These are phyloP conservation scores for Thelephora ganbajun DNA, from an alignment of 768 basidiomycete genomes.

Conservation along the genomic window DNA sequence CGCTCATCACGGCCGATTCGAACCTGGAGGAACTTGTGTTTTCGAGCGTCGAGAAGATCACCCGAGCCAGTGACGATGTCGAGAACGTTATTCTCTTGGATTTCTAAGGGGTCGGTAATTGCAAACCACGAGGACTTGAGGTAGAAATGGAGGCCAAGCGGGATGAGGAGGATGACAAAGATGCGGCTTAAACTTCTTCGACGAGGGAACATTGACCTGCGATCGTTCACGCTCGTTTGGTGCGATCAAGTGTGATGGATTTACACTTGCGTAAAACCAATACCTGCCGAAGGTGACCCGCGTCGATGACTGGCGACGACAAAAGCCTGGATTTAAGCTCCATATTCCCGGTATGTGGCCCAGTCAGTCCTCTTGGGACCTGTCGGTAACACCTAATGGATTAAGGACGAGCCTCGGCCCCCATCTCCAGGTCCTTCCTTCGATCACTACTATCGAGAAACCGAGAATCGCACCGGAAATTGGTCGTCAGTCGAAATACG, in stretches of 20 bases:
- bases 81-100: slow-evolving; percentile 45
- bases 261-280: no score
- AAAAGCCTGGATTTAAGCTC: slow-evolving; percentile 24
- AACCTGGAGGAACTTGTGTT: slow-evolving; percentile 76
- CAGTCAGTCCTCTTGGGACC: not conserved
- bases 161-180: slow-evolving; percentile 20
- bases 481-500: slow-evolving; percentile 38
- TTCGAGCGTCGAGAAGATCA: slow-evolving; percentile 78
- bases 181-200: slow-evolving; percentile 35
- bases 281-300: no score
- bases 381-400: not conserved
- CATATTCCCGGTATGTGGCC: slow-evolving; percentile 35
- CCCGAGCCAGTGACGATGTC: slow-evolving; percentile 55
- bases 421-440: slow-evolving; percentile 51
- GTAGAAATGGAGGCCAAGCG: slow-evolving; percentile 24
- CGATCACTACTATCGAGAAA: slow-evolving; percentile 30
- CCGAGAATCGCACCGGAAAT: not conserved
- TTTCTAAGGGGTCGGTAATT: slow-evolving; percentile 22
- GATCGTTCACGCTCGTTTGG: no score
- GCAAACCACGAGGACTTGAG: slow-evolving; percentile 20
- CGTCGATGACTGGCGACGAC: slow-evolving; percentile 13
- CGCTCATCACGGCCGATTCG: slow-evolving; percentile 80
- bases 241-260: no score
- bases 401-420: slow-evolving; percentile 51
- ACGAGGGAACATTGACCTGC: slow-evolving; percentile 18